These are phyloP conservation scores for Botryosphaeria dothidea DNA, from an alignment of 2,329 filamentous ascomycete genomes.

Conservation along the genomic window DNA sequence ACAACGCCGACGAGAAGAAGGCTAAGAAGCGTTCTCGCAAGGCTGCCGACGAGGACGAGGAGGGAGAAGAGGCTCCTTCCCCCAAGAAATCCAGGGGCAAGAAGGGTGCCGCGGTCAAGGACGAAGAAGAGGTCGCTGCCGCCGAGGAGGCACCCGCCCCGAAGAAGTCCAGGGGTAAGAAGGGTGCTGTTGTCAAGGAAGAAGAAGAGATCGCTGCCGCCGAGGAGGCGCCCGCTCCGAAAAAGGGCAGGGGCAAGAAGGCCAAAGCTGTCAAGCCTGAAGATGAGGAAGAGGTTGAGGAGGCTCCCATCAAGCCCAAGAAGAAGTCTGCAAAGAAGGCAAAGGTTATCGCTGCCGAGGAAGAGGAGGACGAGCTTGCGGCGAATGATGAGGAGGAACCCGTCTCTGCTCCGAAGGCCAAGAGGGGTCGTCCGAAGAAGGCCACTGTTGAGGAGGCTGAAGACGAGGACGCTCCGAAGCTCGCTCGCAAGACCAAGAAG, in stretches of 20 bases:
- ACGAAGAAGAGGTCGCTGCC: slow-evolving; percentile 28
- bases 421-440: slow-evolving; percentile 40
- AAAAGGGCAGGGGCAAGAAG: slow-evolving; percentile 33
- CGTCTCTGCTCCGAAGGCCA: slow-evolving; percentile 34
- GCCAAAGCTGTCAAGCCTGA: slow-evolving; percentile 23
- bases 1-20: slow-evolving; percentile 31
- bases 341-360: slow-evolving; percentile 27
- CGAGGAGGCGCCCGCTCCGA: slow-evolving; percentile 30
- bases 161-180: slow-evolving; percentile 32
- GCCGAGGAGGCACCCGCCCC: slow-evolving; percentile 31
- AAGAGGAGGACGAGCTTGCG: slow-evolving; percentile 27
- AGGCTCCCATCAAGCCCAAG: slow-evolving; percentile 13
- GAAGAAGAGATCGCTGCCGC: slow-evolving; percentile 24
- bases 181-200: slow-evolving; percentile 26
- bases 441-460: slow-evolving; percentile 17
- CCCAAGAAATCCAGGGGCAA: slow-evolving; percentile 27
- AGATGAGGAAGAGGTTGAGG: slow-evolving; percentile 17
- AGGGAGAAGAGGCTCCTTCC: slow-evolving; percentile 35
- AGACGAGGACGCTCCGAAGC: background rate
- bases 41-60: slow-evolving; percentile 31
- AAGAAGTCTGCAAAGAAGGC: slow-evolving; percentile 24
- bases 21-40: slow-evolving; percentile 43
- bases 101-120: slow-evolving; percentile 29
- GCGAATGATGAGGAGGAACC: slow-evolving; percentile 30
- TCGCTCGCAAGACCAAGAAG: slow-evolving; percentile 9